Evolutionary conservation across 768 basidiomycete species (phyloP).

Genomic region (Hypholoma sublateritium): DNA sequence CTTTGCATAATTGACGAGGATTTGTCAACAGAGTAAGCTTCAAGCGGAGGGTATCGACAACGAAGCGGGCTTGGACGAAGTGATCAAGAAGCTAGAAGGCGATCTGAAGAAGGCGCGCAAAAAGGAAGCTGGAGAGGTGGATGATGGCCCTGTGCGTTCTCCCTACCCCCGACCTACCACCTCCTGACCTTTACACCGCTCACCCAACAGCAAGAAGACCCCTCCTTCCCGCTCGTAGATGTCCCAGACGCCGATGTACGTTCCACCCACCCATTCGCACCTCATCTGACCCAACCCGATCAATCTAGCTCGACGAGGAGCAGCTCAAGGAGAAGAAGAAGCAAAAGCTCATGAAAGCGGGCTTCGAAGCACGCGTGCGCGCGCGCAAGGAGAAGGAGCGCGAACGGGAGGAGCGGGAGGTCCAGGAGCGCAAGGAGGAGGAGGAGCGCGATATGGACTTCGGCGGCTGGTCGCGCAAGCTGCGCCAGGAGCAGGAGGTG

Average conservation of each 20-base stretch:
- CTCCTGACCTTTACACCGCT: neutral
- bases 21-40: conserved; percentile 47
- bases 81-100: conserved; percentile 83
- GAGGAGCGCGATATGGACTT: conserved; percentile 75
- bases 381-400: conserved; percentile 85
- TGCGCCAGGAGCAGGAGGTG: conserved; percentile 84
- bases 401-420: conserved; percentile 75
- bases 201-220: conserved; percentile 59
- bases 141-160: conserved; percentile 56
- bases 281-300: neutral
- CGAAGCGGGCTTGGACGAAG: conserved; percentile 75
- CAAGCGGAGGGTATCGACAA: conserved; percentile 72
- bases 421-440: conserved; percentile 28
- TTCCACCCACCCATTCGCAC: neutral
- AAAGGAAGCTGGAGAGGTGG: conserved; percentile 67
- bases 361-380: conserved; percentile 86
- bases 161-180: neutral
- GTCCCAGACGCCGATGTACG: conserved; percentile 84
- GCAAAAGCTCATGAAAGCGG: conserved; percentile 90
- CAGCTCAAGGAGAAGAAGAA: conserved; percentile 91
- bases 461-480: conserved; percentile 67
- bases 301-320: conserved; percentile 77
- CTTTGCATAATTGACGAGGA: neutral
- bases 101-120: conserved; percentile 77
- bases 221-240: conserved; percentile 89